A percentile compares a stretch with the other conserved stretches of the same genome.
phyloP scores from a whole-genome alignment of 768 basidiomycete genomes.

The Kwoniella dejecticola region DNA sequence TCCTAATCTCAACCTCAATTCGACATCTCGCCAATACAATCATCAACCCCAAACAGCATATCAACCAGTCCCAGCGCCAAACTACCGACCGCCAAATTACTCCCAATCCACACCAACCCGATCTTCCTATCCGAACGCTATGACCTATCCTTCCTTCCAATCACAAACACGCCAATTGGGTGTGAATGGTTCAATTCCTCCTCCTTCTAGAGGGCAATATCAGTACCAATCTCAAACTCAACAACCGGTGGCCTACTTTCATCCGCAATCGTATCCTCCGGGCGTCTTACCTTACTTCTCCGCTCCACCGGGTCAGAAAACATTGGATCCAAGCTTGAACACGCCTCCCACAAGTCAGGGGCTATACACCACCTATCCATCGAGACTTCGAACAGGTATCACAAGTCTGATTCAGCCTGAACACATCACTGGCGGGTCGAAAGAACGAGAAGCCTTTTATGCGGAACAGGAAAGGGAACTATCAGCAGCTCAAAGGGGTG shows the following conservation, averaged over 20 bases:
- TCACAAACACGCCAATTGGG: background rate
- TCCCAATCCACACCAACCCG: conserved; percentile 3
- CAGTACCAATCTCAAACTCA: conserved; percentile 3
- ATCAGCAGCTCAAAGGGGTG: background rate
- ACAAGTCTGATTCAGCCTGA: conserved; percentile 90
- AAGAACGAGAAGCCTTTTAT: conserved; percentile 38
- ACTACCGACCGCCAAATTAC: background rate
- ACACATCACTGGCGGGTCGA: conserved; percentile 56
- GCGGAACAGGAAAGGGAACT: conserved; percentile 44
- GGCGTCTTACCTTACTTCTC: conserved; percentile 42
- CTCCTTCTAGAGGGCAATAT: too few relatives aligned
- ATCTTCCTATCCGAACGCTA: conserved; percentile 2
- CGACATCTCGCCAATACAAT: background rate
- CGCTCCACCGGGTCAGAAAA: conserved; percentile 45
- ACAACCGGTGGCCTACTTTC: conserved; percentile 20
- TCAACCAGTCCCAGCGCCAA: conserved; percentile 1
- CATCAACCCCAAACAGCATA: conserved; percentile 3
- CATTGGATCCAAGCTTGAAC: conserved; percentile 30
- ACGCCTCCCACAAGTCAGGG: conserved; percentile 62
- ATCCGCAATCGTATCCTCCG: conserved; percentile 26
- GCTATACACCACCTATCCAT: conserved; percentile 76
- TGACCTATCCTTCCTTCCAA: background rate
- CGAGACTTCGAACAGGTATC: conserved; percentile 85
- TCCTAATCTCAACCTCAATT: background rate
- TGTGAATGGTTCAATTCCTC: background rate